Base-by-base conservation (phyloP, 129 eudicot species). In the Sambucus nigra region DNA sequence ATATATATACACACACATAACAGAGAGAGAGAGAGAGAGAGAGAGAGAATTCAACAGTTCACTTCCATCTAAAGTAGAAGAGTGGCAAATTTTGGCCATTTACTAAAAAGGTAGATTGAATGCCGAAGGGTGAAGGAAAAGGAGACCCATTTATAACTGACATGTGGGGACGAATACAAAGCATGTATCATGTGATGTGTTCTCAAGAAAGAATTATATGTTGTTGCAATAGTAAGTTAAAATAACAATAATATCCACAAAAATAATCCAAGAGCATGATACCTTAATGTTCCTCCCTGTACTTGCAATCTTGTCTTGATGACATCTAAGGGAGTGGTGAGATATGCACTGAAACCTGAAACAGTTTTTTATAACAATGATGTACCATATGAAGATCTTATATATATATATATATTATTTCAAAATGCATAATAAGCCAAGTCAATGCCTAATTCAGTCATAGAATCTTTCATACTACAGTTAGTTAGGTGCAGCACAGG, bases 281-380 rank as follows among this genome's bases (percentile, higher is more conserved):
- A 88, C 95, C 95, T 81, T 57, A 70, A 40, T 0, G 81, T 60
- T 20, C 82, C 57, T 47, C 97, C 97, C 60, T 88, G 97, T 55
- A 88, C 93, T 84, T 88, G 97, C 73, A 88, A 69, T 71, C 97
- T 81, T 47, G 97, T 88, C 75, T 88, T 88, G 59, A 88, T 78
- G 51, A 88, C 97, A 78, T 88, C 97, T 69, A 88, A 68, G n/a
- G 97, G 97, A 65, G 97, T 88, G 20, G 97, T 88, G 47, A 84
- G 82, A 67, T 84, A 88, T 35, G 97, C 95, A 64, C 95, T 79
- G 47, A 79, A 66, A 72, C 97, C 97, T 88, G 82, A 44, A 71
- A 68, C 5, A 50, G 51, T 72, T 66, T 60, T 18, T 39, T 29
- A 47, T 7, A 44, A 41, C 19, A 35, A 53, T 64, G 22, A 51